A percentile compares a stretch with the other conserved stretches of the same genome.
phyloP scores from a whole-genome alignment of 345 rosid species.

The Dipteronia sinensis region DNA sequence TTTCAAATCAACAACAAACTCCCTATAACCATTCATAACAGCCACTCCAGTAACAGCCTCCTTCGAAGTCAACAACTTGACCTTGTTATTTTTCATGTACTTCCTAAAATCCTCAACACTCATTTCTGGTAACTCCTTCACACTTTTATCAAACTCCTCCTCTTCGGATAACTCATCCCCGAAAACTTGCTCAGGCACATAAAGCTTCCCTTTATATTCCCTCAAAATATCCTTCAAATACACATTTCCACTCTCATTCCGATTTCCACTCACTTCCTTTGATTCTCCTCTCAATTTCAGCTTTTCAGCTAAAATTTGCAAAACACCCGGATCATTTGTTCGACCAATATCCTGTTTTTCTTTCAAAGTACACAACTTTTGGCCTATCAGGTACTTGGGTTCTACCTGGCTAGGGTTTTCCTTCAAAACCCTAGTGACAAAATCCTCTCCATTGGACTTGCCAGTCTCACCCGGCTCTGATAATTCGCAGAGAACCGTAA shows the following conservation, averaged over 20 bases:
- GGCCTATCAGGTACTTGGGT: conserved; percentile 61
- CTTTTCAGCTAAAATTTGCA: conserved; percentile 47
- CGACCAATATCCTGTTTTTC: conserved; percentile 56
- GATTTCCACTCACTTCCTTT: conserved; percentile 30
- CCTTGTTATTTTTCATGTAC: conserved; percentile 62
- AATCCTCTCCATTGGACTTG: conserved; percentile 47
- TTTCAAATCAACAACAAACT: conserved; percentile 77
- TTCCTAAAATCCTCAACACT: conserved; percentile 71
- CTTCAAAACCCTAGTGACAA: conserved; percentile 67
- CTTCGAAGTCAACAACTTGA: conserved; percentile 73
- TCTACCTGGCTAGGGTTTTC: conserved; percentile 88
- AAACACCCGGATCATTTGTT: conserved; percentile 39
- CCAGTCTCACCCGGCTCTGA: conserved; percentile 35
- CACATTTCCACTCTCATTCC: conserved; percentile 46
- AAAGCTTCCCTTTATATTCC: conserved; percentile 82
- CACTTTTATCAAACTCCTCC: conserved; percentile 62
- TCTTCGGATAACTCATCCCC: conserved; percentile 71
- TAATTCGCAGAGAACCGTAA: conserved; percentile 49
- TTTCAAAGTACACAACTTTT: conserved; percentile 56
- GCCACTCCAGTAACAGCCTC: conserved; percentile 37
- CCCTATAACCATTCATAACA: conserved; percentile 38
- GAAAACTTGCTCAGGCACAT: conserved; percentile 88
- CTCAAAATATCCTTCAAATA: conserved; percentile 77
- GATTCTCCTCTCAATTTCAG: conserved; percentile 37
- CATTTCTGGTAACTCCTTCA: conserved; percentile 70